These are phyloP conservation scores for Sporormia fimetaria DNA, from an alignment of 495 filamentous ascomycete species.

Conservation along the genomic window DNA sequence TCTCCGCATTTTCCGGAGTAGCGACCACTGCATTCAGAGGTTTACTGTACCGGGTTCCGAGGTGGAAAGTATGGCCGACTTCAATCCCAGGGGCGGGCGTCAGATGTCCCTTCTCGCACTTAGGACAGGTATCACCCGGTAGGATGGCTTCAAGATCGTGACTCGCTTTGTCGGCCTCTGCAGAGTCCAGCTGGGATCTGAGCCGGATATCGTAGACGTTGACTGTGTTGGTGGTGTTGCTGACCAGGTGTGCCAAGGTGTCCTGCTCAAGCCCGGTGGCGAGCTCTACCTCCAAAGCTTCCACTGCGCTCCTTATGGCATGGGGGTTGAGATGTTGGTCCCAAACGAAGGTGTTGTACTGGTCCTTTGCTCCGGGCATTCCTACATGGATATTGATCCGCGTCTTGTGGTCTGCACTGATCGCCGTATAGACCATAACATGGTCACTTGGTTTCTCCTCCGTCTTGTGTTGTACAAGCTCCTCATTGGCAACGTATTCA, in stretches of 20 bases:
- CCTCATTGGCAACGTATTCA: slow-evolving; percentile 72
- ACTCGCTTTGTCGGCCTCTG: slow-evolving; percentile 15
- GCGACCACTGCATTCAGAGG: slow-evolving; percentile 55
- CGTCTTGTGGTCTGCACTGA: slow-evolving; percentile 55
- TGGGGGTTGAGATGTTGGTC: slow-evolving; percentile 48
- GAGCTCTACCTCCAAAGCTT: slow-evolving; percentile 47
- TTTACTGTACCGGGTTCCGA: slow-evolving; percentile 77
- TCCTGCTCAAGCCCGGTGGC: slow-evolving; percentile 55
- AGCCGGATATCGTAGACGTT: slow-evolving; percentile 11
- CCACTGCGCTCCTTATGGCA: slow-evolving; percentile 57
- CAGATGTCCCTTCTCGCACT: slow-evolving; percentile 54
- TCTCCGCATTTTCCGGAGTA: slow-evolving; percentile 21
- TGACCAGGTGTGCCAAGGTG: slow-evolving; percentile 4
- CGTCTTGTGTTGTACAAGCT: slow-evolving; percentile 44
- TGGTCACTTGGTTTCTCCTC: background rate
- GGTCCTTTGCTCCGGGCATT: background rate
- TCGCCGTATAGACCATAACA: slow-evolving; percentile 45
- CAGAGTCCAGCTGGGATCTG: background rate
- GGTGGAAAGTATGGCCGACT: slow-evolving; percentile 87
- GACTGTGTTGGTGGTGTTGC: slow-evolving; percentile 5
- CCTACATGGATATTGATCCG: slow-evolving; percentile 60
- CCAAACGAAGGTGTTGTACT: slow-evolving; percentile 8
- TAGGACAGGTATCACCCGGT: slow-evolving; percentile 59
- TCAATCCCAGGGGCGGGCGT: slow-evolving; percentile 65
- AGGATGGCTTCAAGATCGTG: slow-evolving; percentile 35